These are phyloP conservation scores for Macrophomina phaseolina DNA, from an alignment of 2,329 filamentous ascomycete genomes.

Conservation along the genomic window DNA sequence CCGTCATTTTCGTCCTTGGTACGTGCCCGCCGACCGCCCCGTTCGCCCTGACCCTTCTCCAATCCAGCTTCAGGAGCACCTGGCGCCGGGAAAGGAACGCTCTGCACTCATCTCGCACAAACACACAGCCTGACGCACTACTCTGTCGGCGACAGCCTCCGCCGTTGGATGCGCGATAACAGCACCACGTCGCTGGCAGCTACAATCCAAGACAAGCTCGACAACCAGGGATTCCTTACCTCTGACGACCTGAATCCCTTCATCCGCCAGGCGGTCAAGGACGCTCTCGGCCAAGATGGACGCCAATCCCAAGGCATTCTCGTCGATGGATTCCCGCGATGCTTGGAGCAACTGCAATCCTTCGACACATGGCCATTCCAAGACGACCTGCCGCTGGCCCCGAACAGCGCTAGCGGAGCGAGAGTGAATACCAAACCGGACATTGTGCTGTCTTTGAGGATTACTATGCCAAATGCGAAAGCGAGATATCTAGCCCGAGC, in stretches of 20 bases:
- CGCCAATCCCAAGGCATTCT: background rate
- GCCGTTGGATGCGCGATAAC: constrained; percentile 24
- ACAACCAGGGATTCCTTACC: constrained; percentile 25
- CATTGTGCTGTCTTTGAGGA: background rate
- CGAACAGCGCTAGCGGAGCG: background rate
- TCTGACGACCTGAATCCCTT: constrained; percentile 27
- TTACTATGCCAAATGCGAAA: background rate
- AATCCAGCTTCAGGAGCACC: constrained; percentile 34
- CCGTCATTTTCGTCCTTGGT: constrained; percentile 29
- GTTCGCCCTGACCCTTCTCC: background rate
- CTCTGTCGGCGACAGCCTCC: constrained; percentile 39
- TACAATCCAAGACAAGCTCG: constrained; percentile 17
- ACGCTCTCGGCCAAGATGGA: background rate
- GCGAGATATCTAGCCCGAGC: constrained; percentile 7
- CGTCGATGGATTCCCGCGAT: constrained; percentile 33
- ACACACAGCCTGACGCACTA: constrained; percentile 34
- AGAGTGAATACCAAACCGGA: background rate
- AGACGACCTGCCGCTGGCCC: background rate
- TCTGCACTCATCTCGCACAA: constrained; percentile 34
- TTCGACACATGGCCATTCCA: constrained; percentile 7
- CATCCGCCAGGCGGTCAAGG: constrained; percentile 26
- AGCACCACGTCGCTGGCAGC: background rate
- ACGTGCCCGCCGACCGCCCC: background rate
- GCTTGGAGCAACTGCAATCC: constrained; percentile 1
- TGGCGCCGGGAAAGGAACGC: constrained; percentile 43